Base-by-base conservation (phyloP, 208 protist genomes). In the Crithidia mellificae region DNA sequence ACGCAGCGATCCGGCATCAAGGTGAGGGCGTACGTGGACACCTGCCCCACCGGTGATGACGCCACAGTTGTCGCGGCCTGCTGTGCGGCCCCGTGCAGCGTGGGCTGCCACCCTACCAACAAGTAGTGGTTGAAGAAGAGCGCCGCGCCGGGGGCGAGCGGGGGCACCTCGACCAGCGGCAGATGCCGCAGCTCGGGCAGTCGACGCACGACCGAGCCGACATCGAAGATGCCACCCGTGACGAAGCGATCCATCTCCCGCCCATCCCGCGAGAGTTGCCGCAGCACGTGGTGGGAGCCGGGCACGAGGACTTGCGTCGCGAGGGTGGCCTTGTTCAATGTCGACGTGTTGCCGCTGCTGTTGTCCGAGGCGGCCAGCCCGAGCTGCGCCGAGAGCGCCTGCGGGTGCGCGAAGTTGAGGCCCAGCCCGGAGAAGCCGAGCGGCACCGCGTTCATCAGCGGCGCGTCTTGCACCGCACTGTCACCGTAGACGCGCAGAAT, bases 401-500 rank as follows among this genome's bases (percentile, higher is more conserved):
- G 72, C 27, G 74, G 70, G 27, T 78, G 57, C 0, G 50, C 55
- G 47, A 76, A 83, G 68, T 80, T 79, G 6, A 39, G 36, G 20
- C 59, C 51, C 0, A 56, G 32, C 1, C 46, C 72, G 30, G 58
- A 9, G 53, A 87, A 88, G 63, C 51, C 41, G 32, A 95, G 75
- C 4, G 90, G 83, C 1, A 79, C 75, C 32, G 77, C 77, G 64
- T 93, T 93, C 9, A 73, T 80, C 56, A 95, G 82, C 22, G 68
- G 62, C 15, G 67, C 68, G 43, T 77, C 63, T 68, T 88, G 75
- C 41, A 84, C 70, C 7, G 82, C 74, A 46, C 65, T 79, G 51
- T 95, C 90, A 30, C 76, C 53, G 78, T 82, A 93, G 22, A 93
- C 71, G 15, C 90, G 87, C 22, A 93, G 64, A 19, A 91, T 77